These are phyloP conservation scores for Sextonia rubra DNA, from an alignment of 164 flowering plant genomes.

Conservation along the genomic window DNA sequence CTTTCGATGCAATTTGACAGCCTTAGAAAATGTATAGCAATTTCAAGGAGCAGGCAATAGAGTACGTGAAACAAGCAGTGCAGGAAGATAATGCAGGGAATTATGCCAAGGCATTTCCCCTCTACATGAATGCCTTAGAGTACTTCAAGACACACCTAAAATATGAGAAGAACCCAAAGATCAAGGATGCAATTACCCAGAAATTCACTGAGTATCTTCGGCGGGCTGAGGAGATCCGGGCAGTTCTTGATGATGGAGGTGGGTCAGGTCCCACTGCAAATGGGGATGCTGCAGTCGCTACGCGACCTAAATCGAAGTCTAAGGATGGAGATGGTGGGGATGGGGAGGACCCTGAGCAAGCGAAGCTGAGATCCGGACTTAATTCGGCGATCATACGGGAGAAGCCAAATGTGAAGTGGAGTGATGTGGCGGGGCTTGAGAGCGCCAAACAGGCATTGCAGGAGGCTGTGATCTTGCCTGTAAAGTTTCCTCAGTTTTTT, in stretches of 20 bases:
- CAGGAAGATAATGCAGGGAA: conserved; percentile 95
- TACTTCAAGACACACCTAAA: conserved; percentile 91
- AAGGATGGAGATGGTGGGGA: conserved; percentile 67
- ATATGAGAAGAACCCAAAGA: conserved; percentile 95
- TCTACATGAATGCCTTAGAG: conserved; percentile 95
- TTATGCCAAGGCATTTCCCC: conserved; percentile 82
- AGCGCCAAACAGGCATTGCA: conserved; percentile 96
- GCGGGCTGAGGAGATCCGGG: conserved; percentile 97
- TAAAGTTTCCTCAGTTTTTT: conserved; percentile 94
- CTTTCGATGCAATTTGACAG: conserved; percentile 15
- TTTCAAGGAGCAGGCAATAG: conserved; percentile 97
- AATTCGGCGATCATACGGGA: conserved; percentile 91
- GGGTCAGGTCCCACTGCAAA: conserved; percentile 69
- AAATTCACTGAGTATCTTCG: conserved; percentile 93
- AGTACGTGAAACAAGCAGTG: conserved; percentile 94
- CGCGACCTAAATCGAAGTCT: conserved; percentile 71
- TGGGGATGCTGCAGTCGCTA: conserved; percentile 82
- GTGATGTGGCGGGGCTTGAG: conserved; percentile 93
- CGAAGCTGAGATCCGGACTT: conserved; percentile 76
- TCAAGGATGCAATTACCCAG: conserved; percentile 86
- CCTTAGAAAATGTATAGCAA: conserved; percentile 75
- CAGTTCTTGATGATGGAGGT: conserved; percentile 62
- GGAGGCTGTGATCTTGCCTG: conserved; percentile 95
- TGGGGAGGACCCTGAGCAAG: conserved; percentile 87
- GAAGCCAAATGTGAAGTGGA: conserved; percentile 97